Base-by-base conservation (phyloP, 805 yeast species). In the Myxozyma melibiosi region DNA sequence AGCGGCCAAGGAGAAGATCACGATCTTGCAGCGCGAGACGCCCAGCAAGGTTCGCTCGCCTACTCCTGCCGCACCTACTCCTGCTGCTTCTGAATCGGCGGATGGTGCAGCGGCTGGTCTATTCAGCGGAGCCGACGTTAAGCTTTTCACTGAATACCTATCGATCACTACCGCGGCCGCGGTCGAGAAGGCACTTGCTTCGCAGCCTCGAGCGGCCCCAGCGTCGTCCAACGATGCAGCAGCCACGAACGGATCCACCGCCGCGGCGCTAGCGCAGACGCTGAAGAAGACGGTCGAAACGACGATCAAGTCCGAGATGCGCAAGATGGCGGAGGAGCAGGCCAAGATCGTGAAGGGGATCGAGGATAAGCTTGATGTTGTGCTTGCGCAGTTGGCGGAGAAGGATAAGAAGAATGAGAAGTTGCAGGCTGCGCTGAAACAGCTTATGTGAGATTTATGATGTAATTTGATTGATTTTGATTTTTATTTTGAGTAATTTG, bases 281-380 rank as follows among this genome's bases (percentile, higher is more conserved):
- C 35, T 47, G 18, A 16, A 11, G 34, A 42, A 42, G n/a, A 14
- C n/a, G 8, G 28, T 45, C 8, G 47, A 38, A 22, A 28, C 31
- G 11, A 40, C 47, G 25, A 33, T 40, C 24, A 39, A 24, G 20
- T 13, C 33, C n/a, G 53, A 49, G 16, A n/a, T 49, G 7, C 28
- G n/a, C 3, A 31, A 31, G 31, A 20, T 33, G 25, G 40, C 38
- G 18, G 47, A 49, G 25, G 25, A 40, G 46, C 47, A 30, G 20
- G 28, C 16, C 18, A 40, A 35, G 51, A 37, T 41, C n/a, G 33
- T 49, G 41, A 31, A 24, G 13, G 41, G 37, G 40, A 28, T 52
- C 16, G 49, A 52, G 40, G 31, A 34, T 9, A 52, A 52, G 37
- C 51, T 52, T 28, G 57, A 53, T 25, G 22, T 40, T 27, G 47